These are phyloP conservation scores for Cladobotryum protrusum DNA, from an alignment of 2,329 filamentous ascomycete genomes.

Conservation along the genomic window DNA sequence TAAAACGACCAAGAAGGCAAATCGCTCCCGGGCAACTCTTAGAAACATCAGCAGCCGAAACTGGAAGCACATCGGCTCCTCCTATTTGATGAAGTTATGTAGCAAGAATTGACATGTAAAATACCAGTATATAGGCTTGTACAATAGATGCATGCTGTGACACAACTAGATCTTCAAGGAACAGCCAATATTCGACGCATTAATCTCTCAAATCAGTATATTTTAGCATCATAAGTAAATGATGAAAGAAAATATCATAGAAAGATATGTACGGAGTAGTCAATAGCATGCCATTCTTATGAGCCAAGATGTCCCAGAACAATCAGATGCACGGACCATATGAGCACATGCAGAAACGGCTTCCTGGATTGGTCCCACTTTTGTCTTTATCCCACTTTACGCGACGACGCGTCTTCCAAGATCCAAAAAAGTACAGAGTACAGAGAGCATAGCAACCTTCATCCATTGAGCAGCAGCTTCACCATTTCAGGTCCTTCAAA, in stretches of 20 bases:
- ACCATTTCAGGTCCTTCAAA: slow-evolving; percentile 1
- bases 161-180: background rate
- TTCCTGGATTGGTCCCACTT: slow-evolving; percentile 3
- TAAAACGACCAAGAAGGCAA: slow-evolving; percentile 73
- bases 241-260: too few species aligned
- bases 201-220: too few species aligned
- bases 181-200: background rate
- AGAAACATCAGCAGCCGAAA: slow-evolving; percentile 27
- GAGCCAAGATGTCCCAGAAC: too few species aligned
- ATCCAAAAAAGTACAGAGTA: slow-evolving; percentile 1
- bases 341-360: too few species aligned
- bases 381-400: slow-evolving; percentile 27
- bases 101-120: slow-evolving; percentile 17
- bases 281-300: too few species aligned
- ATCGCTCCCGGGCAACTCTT: slow-evolving; percentile 42
- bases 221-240: too few species aligned
- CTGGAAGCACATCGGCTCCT: slow-evolving; percentile 29
- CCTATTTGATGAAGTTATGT: slow-evolving; percentile 19
- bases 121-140: slow-evolving; percentile 16
- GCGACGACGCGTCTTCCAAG: slow-evolving; percentile 29
- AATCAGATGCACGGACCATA: too few species aligned
- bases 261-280: too few species aligned
- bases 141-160: slow-evolving; percentile 18
- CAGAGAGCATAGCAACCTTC: background rate
- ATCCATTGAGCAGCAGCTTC: background rate